Evolutionary conservation across 768 basidiomycete genomes (phyloP).

Genomic region (Phlegmacium glaucopus): DNA sequence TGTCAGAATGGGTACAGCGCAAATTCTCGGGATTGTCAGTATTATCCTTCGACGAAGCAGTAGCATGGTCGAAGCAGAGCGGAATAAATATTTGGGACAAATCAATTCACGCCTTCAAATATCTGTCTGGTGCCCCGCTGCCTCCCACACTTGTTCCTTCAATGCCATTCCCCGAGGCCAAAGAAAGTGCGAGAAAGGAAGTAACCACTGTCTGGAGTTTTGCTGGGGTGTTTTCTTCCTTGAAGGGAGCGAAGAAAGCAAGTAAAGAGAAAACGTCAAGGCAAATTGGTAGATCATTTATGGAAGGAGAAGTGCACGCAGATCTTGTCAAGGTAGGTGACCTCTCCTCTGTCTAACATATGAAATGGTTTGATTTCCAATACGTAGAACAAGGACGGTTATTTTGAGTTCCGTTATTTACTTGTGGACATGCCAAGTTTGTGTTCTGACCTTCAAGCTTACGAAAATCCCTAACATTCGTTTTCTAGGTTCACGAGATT

Average conservation of each 20-base stretch:
- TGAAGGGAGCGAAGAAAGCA: conserved; percentile 36
- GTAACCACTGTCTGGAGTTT: conserved; percentile 49
- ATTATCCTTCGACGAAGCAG: conserved; percentile 53
- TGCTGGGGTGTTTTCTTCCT: conserved; percentile 65
- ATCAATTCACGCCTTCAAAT: conserved; percentile 60
- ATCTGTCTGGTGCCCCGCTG: conserved; percentile 62
- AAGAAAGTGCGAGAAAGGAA: conserved; percentile 21
- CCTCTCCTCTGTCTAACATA: conserved; percentile 3
- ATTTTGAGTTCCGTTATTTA: conserved; percentile 76
- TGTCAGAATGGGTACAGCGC: conserved; percentile 40
- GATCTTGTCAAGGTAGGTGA: conserved; percentile 66
- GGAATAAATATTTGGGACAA: conserved; percentile 41
- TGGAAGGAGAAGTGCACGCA: conserved; percentile 80
- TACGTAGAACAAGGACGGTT: conserved; percentile 66
- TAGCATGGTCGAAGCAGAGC: conserved; percentile 43
- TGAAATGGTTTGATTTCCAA: neutral
- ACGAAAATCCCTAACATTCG: conserved; percentile 3
- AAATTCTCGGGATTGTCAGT: conserved; percentile 40
- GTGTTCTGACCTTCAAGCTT: conserved; percentile 32
- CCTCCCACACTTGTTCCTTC: conserved; percentile 31
- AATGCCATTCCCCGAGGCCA: conserved; percentile 25
- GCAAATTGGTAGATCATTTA: conserved; percentile 44
- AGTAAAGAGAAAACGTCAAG: conserved; percentile 27
- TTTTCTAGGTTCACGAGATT: conserved; percentile 53
- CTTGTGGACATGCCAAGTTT: conserved; percentile 77